Conservation (phyloP, 306 rosid genomes). For the Gillenia trifoliata region DNA sequence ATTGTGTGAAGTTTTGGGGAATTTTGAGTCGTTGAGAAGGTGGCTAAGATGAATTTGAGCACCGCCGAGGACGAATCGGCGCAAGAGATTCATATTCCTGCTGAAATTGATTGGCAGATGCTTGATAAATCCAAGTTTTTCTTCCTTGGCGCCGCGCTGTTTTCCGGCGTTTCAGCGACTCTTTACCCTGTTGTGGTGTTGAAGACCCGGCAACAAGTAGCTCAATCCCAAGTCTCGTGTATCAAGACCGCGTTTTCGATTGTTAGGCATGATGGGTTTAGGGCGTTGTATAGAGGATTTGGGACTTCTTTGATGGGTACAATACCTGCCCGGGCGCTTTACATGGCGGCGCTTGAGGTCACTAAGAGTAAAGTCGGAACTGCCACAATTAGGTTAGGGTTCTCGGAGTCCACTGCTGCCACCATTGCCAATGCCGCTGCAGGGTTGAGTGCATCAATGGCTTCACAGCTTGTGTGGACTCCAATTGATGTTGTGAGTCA, state of each 20-base stretch:
- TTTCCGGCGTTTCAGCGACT: constrained; percentile 77
- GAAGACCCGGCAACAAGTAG: constrained; percentile 81
- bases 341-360: constrained; percentile 79
- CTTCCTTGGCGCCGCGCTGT: constrained; percentile 81
- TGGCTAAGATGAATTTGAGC: constrained; percentile 60
- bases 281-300: constrained; percentile 78
- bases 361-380: constrained; percentile 81
- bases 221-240: constrained; percentile 65
- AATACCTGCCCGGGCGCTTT: constrained; percentile 75
- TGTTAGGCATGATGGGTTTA: constrained; percentile 62
- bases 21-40: constrained; percentile 24
- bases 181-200: constrained; percentile 75
- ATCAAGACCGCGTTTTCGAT: constrained; percentile 53
- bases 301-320: constrained; percentile 91
- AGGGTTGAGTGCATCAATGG: constrained; percentile 72
- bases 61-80: constrained; percentile 66
- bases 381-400: constrained; percentile 57
- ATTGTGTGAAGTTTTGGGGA: not conserved
- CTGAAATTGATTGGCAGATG: constrained; percentile 91
- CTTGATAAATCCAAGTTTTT: constrained; percentile 77
- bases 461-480: constrained; percentile 90
- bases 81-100: constrained; percentile 65
- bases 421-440: constrained; percentile 72
- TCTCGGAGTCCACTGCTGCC: constrained; percentile 64
- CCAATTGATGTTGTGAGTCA: constrained; percentile 83